Evolutionary conservation across 805 yeast species (phyloP).

Genomic region (Ogataea thermomethanolica): DNA sequence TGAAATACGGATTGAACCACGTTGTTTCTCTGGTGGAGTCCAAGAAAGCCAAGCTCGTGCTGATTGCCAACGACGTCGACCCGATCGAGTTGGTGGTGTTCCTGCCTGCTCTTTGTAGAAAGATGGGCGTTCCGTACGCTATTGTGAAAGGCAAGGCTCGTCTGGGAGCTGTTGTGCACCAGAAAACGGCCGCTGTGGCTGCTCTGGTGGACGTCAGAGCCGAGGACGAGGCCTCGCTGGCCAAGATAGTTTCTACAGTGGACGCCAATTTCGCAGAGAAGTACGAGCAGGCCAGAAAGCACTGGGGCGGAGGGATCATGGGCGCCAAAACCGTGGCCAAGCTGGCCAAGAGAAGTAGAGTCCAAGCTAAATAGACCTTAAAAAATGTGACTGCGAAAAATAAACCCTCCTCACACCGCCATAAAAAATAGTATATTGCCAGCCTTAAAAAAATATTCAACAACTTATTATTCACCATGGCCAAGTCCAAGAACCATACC

Average conservation of each 20-base stretch:
- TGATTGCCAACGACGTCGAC: constrained; percentile 98
- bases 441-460: constrained; percentile 13
- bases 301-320: constrained; percentile 99
- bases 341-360: constrained; percentile 66
- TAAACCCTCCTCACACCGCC: constrained; percentile 6
- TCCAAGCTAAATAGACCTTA: constrained; percentile 1
- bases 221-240: constrained; percentile 93
- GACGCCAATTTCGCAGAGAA: constrained; percentile 90
- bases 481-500: constrained; percentile 99
- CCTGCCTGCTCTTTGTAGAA: constrained; percentile 98
- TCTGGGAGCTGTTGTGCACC: constrained; percentile 95
- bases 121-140: constrained; percentile 99
- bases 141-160: constrained; percentile 98
- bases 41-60: constrained; percentile 97
- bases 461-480: constrained; percentile 51
- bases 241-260: constrained; percentile 88
- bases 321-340: constrained; percentile 92
- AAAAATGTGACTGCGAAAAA: constrained; percentile 9
- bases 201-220: constrained; percentile 93
- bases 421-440: neutral
- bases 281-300: constrained; percentile 94
- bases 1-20: constrained; percentile 98
- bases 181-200: constrained; percentile 96
- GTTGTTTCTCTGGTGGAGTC: constrained; percentile 95
- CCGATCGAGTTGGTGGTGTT: constrained; percentile 97